A percentile compares a stretch with the other conserved stretches of the same genome.
phyloP scores from a whole-genome alignment of 805 yeast species.

The Zygosaccharomyces bailii region DNA sequence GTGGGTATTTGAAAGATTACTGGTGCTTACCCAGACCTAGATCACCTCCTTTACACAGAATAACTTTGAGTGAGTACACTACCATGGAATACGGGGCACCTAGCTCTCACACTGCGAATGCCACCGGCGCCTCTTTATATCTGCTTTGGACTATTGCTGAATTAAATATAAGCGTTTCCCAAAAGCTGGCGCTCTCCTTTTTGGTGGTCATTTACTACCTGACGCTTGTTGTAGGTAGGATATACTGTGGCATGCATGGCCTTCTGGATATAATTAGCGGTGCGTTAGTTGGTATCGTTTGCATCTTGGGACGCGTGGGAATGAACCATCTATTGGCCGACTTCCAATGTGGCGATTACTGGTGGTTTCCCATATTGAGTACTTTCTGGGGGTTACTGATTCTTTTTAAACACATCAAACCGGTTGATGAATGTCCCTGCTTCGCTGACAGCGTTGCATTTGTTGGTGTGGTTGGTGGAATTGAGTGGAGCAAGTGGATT shows the following conservation, averaged over 20 bases:
- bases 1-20: conserved; percentile 78
- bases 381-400: conserved; percentile 44
- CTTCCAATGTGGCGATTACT: conserved; percentile 23
- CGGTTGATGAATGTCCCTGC: conserved; percentile 93
- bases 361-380: conserved; percentile 37
- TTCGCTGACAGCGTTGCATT: conserved; percentile 94
- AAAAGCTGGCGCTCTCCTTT: conserved; percentile 16
- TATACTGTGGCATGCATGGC: conserved; percentile 98
- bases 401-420: conserved; percentile 71
- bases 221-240: conserved; percentile 71
- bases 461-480: conserved; percentile 79
- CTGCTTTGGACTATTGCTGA: conserved; percentile 30
- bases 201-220: conserved; percentile 47
- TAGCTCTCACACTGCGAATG: conserved; percentile 90
- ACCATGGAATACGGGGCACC: conserved; percentile 95
- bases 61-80: conserved; percentile 88
- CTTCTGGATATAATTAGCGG: conserved; percentile 73
- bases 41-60: conserved; percentile 86
- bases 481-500: conserved; percentile 60
- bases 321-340: conserved; percentile 45
- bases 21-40: conserved; percentile 89
- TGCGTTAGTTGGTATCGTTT: conserved; percentile 52
- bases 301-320: conserved; percentile 47
- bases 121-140: conserved; percentile 71
- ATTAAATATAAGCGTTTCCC: background rate